Conservation (phyloP, 345 rosid genomes). For the Citrus glauca region DNA sequence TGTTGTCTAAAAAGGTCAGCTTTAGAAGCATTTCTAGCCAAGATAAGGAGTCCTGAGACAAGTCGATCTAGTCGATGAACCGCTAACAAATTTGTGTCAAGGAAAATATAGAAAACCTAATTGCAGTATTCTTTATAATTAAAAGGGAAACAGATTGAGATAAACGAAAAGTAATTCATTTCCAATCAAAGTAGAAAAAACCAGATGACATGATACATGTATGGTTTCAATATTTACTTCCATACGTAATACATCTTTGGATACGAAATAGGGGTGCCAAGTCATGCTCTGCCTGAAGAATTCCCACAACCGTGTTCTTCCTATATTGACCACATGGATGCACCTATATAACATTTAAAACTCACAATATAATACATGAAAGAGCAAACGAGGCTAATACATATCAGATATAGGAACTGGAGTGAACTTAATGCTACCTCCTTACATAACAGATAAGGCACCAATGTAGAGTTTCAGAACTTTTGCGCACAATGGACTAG, state of each 20-base stretch:
- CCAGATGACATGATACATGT: neutral
- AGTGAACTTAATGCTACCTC: conserved; percentile 7
- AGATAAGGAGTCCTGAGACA: conserved; percentile 87
- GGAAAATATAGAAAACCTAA: conserved; percentile 22
- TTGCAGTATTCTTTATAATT: neutral
- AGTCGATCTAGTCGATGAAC: conserved; percentile 83
- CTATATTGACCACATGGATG: conserved; percentile 97
- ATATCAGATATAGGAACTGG: neutral
- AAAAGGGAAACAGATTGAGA: neutral
- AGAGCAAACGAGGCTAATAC: neutral
- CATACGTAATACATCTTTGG: conserved; percentile 27
- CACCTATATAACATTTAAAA: conserved; percentile 42
- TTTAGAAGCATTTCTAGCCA: conserved; percentile 77
- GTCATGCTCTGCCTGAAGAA: conserved; percentile 88
- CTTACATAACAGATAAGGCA: neutral
- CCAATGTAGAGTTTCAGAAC: neutral
- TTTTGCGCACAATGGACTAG: neutral
- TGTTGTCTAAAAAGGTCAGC: conserved; percentile 88
- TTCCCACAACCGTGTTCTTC: conserved; percentile 92
- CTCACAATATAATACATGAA: neutral
- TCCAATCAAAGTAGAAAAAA: neutral
- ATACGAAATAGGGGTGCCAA: conserved; percentile 82
- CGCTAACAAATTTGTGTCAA: conserved; percentile 47
- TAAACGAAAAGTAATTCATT: neutral
- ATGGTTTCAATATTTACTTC: conserved; percentile 3